Conservation (phyloP, 257 asterid genomes). For the Plectranthus barbatus region DNA sequence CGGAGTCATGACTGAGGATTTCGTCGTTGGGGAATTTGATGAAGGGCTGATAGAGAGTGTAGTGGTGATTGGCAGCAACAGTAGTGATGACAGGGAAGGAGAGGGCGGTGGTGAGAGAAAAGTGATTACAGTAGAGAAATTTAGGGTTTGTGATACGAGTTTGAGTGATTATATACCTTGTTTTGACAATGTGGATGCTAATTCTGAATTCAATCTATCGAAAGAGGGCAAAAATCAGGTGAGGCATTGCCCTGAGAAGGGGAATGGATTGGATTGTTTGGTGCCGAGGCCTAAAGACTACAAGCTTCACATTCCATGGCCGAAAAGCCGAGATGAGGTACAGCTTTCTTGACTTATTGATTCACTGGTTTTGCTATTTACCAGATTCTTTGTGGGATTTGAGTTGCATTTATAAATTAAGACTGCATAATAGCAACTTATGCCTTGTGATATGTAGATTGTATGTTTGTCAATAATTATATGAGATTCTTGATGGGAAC, state of each 20-base stretch:
- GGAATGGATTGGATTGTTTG: conserved; percentile 40
- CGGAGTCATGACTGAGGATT: conserved; percentile 48
- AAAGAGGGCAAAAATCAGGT: neutral
- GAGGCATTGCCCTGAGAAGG: conserved; percentile 38
- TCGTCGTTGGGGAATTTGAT: conserved; percentile 46
- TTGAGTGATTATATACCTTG: conserved; percentile 39
- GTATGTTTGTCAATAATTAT: neutral
- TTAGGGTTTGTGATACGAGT: conserved; percentile 34
- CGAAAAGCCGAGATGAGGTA: conserved; percentile 61
- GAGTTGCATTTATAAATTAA: neutral
- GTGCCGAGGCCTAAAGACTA: conserved; percentile 53
- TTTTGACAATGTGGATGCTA: conserved; percentile 29
- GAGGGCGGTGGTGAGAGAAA: conserved; percentile 7
- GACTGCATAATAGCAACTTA: neutral
- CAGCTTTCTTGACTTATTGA: neutral
- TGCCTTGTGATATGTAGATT: neutral
- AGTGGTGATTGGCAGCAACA: conserved; percentile 22
- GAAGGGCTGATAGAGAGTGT: conserved; percentile 30
- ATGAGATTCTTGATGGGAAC: neutral
- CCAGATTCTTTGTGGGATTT: neutral
- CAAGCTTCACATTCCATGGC: conserved; percentile 58
- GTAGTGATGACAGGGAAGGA: conserved; percentile 6
- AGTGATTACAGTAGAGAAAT: conserved; percentile 32
- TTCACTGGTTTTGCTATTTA: neutral
- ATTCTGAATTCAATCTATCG: conserved; percentile 21